Evolutionary conservation across 116 monocot genomes (phyloP), one percentile per base, ranked within the genome.

Genomic region (Iris pallida): DNA sequence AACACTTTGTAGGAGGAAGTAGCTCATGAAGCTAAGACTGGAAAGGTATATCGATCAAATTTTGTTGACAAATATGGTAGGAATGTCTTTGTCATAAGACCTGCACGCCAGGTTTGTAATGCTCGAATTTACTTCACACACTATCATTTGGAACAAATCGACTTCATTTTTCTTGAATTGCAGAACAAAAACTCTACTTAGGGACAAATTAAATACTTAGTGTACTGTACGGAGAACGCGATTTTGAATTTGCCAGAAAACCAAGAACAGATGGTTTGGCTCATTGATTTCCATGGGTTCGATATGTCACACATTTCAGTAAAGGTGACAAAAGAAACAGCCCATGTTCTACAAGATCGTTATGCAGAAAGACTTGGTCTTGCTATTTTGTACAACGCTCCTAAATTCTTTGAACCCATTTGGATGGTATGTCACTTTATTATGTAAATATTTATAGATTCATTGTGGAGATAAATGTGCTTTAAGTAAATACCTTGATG

Each of bases 201-300:
- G 65, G 88, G 95, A 47, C 88, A 95, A 60, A 82, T 95, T 20
- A 85, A 62, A 65, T 86, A 90, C 63, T 78, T 95, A 73, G 91
- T 95, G 1, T 95, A 95, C 60, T 95, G 88, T 66, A 95, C 90
- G 95, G 95, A 95, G 78, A 95, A 95, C 74, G 95, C 88, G 8
- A 88, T 95, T 79, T 61, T 95, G 48, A 88, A 90, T 82, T 77
- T 88, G 40, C 80, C 83, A 49, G 68, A 70, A n/a, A 78, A 70
- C 20, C 90, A 95, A 70, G 86, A 88, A 13, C 90, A 88, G 72
- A 95, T 95, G 91, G 91, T 95, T 5, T 95, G 95, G 95, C 82
- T 90, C 63, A 86, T 95, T 60, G 88, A 95, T 73, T 95, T 86
- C 55, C 53, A 81, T 68, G 90, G 95, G 6, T 94, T 85, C 73